Percentiles rank a stretch among this genome's conserved stretches.
These are phyloP conservation scores for Rhizopogon roseolus DNA, from an alignment of 768 basidiomycete genomes.

Conservation along the genomic window DNA sequence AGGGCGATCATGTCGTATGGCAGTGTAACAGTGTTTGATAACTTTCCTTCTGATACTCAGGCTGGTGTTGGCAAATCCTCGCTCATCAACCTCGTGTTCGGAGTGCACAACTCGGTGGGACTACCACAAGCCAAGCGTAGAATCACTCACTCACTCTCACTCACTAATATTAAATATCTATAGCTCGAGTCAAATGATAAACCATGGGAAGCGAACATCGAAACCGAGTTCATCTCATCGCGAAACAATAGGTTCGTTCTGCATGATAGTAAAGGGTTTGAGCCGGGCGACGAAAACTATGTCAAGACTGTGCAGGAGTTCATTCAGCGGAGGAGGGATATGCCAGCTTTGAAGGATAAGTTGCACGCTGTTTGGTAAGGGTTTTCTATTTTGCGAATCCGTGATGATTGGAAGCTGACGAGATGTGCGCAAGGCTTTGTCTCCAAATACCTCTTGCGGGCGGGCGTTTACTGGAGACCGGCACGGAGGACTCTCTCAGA, in stretches of 20 bases:
- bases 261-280: constrained; percentile 13
- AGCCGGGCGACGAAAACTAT: constrained; percentile 5
- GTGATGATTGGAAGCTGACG: background rate
- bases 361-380: no score
- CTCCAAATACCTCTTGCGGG: background rate
- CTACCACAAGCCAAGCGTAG: background rate
- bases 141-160: background rate
- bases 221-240: constrained; percentile 1
- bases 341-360: no score
- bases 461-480: background rate
- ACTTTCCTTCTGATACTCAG: constrained; percentile 3
- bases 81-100: background rate
- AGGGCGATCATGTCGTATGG: no score
- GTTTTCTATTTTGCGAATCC: background rate
- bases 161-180: no score
- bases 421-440: background rate
- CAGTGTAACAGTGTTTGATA: no score
- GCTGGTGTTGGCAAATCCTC: constrained; percentile 5
- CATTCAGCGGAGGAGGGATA: no score
- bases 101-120: background rate
- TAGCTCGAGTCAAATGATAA: background rate
- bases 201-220: constrained; percentile 8
- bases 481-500: background rate
- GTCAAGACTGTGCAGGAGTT: constrained; percentile 1
- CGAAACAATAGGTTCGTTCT: constrained; percentile 7